These are phyloP conservation scores for Acacia acuminata DNA, from an alignment of 306 rosid species.

Conservation along the genomic window DNA sequence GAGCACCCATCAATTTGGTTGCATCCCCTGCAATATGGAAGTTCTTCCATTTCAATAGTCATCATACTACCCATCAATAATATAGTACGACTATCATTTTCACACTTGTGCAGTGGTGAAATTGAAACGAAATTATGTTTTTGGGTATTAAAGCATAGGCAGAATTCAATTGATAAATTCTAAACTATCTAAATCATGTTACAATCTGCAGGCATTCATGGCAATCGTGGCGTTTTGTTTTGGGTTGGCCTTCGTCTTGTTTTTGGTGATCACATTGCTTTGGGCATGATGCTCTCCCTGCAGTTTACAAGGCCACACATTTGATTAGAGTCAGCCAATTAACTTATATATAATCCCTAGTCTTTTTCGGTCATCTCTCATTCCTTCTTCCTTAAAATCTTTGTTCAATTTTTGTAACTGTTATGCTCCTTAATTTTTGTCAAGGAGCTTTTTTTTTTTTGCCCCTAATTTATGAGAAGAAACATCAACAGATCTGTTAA, in stretches of 20 bases:
- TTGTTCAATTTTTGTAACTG: not conserved
- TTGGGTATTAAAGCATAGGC: not conserved
- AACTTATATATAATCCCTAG: too few species aligned
- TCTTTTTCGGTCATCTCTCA: not conserved
- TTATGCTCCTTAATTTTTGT: not conserved
- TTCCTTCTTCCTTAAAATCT: not conserved
- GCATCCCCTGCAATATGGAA: not conserved
- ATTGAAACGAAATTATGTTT: not conserved
- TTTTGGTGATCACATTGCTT: constrained; percentile 28
- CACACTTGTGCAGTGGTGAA: not conserved
- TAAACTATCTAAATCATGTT: not conserved
- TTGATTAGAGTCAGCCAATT: not conserved
- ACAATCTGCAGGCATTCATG: constrained; percentile 65
- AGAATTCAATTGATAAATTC: not conserved
- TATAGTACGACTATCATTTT: not conserved
- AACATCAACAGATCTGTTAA: too few species aligned
- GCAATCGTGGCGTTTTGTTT: constrained; percentile 69
- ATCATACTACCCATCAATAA: not conserved
- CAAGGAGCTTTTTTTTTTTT: not conserved
- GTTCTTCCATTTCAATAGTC: not conserved
- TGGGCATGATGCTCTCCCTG: not conserved
- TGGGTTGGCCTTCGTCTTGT: constrained; percentile 67
- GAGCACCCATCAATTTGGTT: not conserved
- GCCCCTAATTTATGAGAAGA: not conserved
- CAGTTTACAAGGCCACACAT: not conserved